Percentiles rank a stretch among this genome's conserved stretches.
Conservation (phyloP, 2,329 filamentous ascomycete species). For the Arthrinium phaeospermum region DNA sequence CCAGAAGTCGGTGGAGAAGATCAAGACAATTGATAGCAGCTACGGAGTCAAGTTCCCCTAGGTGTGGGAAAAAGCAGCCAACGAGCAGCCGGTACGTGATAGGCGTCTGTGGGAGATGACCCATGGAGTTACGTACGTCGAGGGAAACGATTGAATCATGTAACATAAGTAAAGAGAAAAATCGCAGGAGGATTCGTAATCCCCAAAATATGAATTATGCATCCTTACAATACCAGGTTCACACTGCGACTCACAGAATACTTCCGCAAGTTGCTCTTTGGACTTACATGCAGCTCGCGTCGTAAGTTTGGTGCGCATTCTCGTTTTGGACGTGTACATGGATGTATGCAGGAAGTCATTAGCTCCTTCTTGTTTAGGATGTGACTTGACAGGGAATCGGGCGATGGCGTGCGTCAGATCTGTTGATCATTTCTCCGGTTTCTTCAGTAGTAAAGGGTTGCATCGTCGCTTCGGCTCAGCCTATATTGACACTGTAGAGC, state of each 20-base stretch:
- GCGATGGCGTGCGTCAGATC: not conserved
- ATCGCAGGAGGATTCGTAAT: not conserved
- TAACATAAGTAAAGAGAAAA: not conserved
- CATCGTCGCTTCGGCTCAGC: not conserved
- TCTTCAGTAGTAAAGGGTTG: not conserved
- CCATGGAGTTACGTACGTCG: not conserved
- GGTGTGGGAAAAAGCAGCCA: not conserved
- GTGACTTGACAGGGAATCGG: not conserved
- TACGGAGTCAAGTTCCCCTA: slow-evolving; percentile 37
- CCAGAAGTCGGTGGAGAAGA: slow-evolving; percentile 52
- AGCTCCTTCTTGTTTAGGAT: slow-evolving; percentile 3
- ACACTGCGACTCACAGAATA: not conserved
- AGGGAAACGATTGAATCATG: not conserved
- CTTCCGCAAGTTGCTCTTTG: not conserved
- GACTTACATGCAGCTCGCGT: not conserved
- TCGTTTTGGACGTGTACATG: not conserved
- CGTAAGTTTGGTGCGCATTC: not conserved
- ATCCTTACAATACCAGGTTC: not conserved
- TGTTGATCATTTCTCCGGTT: not conserved
- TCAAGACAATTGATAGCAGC: slow-evolving; percentile 54
- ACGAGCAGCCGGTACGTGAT: not conserved
- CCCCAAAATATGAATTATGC: not conserved
- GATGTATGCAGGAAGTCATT: not conserved
- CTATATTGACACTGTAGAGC: not conserved
- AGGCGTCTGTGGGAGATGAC: not conserved